Evolutionary conservation across 106 monocot species (phyloP).

Genomic region (Agapanthus africanus): DNA sequence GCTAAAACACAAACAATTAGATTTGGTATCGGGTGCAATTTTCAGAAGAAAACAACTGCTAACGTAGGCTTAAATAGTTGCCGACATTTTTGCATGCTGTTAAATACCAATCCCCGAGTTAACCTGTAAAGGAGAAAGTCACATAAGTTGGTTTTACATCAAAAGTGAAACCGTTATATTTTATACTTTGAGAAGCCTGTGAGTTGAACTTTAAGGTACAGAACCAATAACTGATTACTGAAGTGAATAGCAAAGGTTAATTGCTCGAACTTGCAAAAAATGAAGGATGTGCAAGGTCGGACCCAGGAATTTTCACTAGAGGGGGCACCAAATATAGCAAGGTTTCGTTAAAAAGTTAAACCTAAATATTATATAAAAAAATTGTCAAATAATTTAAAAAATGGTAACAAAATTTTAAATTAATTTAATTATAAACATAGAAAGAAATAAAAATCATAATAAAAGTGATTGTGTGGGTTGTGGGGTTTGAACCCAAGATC

Average conservation of each 20-base stretch:
- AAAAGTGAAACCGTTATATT: not conserved
- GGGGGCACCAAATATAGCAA: too few relatives aligned
- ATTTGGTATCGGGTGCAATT: not conserved
- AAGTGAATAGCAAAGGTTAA: not conserved
- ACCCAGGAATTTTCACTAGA: too few relatives aligned
- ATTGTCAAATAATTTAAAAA: too few relatives aligned
- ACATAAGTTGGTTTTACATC: not conserved
- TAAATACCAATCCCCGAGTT: not conserved
- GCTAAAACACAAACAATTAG: not conserved
- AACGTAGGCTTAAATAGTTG: not conserved
- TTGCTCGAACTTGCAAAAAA: not conserved
- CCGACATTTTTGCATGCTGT: not conserved
- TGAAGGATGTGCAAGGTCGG: not conserved
- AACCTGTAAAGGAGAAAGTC: not conserved
- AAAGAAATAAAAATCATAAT: too few relatives aligned
- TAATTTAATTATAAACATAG: too few relatives aligned
- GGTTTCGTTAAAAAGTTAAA: too few relatives aligned
- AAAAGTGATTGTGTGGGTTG: too few relatives aligned
- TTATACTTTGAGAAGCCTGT: not conserved
- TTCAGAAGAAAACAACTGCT: not conserved
- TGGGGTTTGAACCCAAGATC: too few relatives aligned
- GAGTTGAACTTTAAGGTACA: not conserved
- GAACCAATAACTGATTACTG: not conserved
- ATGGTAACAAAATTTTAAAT: too few relatives aligned
- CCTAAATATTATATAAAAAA: too few relatives aligned